Conservation (phyloP, 2,329 filamentous ascomycete species). For the Lachnellula occidentalis region DNA sequence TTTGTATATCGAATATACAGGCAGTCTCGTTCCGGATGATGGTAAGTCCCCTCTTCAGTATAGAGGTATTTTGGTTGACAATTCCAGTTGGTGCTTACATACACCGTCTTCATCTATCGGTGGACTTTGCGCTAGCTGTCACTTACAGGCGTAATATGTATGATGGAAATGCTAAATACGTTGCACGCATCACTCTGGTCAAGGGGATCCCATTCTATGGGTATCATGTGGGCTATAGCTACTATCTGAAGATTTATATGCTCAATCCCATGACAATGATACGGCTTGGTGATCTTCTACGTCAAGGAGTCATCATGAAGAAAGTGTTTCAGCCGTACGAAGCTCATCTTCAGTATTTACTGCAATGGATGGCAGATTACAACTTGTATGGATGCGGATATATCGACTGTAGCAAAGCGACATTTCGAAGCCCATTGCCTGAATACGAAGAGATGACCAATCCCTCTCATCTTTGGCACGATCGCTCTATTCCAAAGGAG, state of each 20-base stretch:
- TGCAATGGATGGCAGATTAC: conserved; percentile 98
- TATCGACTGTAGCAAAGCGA: conserved; percentile 64
- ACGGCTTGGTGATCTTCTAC: conserved; percentile 78
- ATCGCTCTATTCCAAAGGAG: conserved; percentile 57
- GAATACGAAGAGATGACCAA: conserved; percentile 55
- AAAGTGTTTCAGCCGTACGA: conserved; percentile 85
- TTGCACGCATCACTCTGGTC: conserved; percentile 84
- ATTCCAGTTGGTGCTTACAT: conserved; percentile 67
- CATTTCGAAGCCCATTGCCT: conserved; percentile 73
- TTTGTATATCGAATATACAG: conserved; percentile 82
- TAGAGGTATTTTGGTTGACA: conserved; percentile 12
- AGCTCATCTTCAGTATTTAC: conserved; percentile 83
- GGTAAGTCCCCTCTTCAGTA: conserved; percentile 44
- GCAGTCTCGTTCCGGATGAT: conserved; percentile 58
- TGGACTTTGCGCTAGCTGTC: conserved; percentile 83
- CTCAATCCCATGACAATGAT: conserved; percentile 83
- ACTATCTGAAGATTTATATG: conserved; percentile 92
- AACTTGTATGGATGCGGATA: conserved; percentile 94
- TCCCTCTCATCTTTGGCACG: conserved; percentile 71
- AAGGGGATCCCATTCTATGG: conserved; percentile 96
- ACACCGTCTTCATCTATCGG: conserved; percentile 72
- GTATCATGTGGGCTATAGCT: conserved; percentile 85
- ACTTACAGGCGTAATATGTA: conserved; percentile 75
- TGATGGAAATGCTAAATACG: conserved; percentile 64
- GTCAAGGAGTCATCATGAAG: conserved; percentile 83